Evolutionary conservation across 345 rosid genomes (phyloP).

Genomic region (Noccaea bulbosa): DNA sequence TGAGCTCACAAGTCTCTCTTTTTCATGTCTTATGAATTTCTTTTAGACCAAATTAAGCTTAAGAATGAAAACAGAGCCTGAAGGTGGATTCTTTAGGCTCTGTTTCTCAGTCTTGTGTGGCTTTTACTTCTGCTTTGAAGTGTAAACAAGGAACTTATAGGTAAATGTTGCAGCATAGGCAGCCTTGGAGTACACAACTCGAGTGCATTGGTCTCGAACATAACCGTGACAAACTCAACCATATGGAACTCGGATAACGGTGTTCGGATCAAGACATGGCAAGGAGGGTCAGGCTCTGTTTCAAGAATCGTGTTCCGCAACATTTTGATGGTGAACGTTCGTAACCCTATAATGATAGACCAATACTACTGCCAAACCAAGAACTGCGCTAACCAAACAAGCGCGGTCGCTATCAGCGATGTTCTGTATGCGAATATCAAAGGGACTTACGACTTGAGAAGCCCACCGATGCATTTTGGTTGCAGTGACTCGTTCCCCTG

Average conservation of each 20-base stretch:
- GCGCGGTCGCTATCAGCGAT: conserved; percentile 65
- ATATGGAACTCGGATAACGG: conserved; percentile 73
- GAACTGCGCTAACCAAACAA: conserved; percentile 70
- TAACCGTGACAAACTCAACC: conserved; percentile 72
- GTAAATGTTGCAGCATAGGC: conserved; percentile 68
- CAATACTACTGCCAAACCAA: conserved; percentile 83
- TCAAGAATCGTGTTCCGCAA: conserved; percentile 64
- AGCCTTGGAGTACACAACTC: conserved; percentile 83
- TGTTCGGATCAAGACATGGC: conserved; percentile 92
- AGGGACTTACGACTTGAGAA: conserved; percentile 72
- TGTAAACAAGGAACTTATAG: conserved; percentile 5
- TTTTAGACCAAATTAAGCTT: neutral
- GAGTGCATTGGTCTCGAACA: conserved; percentile 76
- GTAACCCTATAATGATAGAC: conserved; percentile 83
- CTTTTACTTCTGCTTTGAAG: conserved; percentile 3
- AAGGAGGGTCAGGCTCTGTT: conserved; percentile 89
- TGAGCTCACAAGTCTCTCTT: neutral
- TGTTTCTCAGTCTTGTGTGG: conserved; percentile 8
- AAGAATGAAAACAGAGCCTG: neutral
- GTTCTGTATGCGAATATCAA: conserved; percentile 63
- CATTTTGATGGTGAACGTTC: conserved; percentile 74
- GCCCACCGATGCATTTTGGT: conserved; percentile 73
- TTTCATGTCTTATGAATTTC: neutral
- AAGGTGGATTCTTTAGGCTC: conserved; percentile 3
- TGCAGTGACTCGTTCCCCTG: conserved; percentile 88